Evolutionary conservation across 495 filamentous ascomycete species (phyloP), one percentile per base, ranked within the genome.

Genomic region (Hyaloscypha variabilis): DNA sequence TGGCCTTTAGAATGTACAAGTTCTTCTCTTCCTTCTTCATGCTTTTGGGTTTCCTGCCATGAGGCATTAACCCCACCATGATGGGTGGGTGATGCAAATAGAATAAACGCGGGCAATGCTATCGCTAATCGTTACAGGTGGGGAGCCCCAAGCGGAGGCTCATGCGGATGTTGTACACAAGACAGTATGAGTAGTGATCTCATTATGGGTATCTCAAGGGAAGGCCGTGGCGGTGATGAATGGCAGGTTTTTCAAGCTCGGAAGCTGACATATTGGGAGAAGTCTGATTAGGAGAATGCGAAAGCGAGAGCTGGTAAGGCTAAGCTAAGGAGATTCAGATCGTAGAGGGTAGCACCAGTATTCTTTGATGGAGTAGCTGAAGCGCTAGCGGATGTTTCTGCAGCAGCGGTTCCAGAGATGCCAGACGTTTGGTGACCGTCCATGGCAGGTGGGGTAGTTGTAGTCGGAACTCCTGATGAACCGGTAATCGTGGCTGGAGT

Each of bases 341-440:
- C 42, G 34, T 59, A 36, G 4, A 26, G 63, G 14, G n/a, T 29
- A 51, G 21, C 21, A 1, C 39, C 39, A 8, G n/a, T 8, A 19
- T 54, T 54, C 26, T 54, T 54, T 39, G 58, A 17, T 26, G 39
- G 46, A 28, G 60, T 34, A 3, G 60, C 30, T 34, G 46, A 30
- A 13, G 59, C 2, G 11, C 6, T 51, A 3, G 52, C 28, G 36
- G 52, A 39, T 26, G 58, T 61, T 21, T 26, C 57, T 25, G 49
- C 61, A 46, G 62, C 62, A 26, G 52, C 49, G 24, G 58, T 58
- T 21, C 31, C 52, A 28, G 49, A 54, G 14, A 46, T 50, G 13
- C 52, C 36, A 36, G 53, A 19, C 23, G 67, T 58, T 53, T 69
- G 24, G n/a, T 69, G 62, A 17, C 67, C 62, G 52, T 55, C 58